Conservation (phyloP, 2,329 filamentous ascomycete species). For the Paecilomyces sp. region DNA sequence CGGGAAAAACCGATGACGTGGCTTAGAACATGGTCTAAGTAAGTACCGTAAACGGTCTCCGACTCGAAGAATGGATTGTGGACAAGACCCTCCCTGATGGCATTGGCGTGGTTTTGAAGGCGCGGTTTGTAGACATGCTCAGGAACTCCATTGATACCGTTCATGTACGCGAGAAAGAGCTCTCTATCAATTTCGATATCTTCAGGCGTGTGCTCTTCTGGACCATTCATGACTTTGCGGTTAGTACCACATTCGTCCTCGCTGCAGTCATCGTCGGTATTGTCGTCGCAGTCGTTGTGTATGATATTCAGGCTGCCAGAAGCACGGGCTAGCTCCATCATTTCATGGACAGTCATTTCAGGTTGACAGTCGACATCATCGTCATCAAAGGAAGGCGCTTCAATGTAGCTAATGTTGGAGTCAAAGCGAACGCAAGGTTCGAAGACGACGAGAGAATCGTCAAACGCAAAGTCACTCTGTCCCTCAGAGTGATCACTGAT, state of each 20-base stretch:
- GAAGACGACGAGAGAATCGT: conserved; percentile 31
- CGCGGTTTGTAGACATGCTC: conserved; percentile 25
- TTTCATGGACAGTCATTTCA: conserved; percentile 34
- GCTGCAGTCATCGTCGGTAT: conserved; percentile 8
- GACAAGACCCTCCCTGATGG: conserved; percentile 23
- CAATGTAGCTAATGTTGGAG: conserved; percentile 26
- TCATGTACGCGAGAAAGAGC: conserved; percentile 35
- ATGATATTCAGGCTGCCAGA: conserved; percentile 13
- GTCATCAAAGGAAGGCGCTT: conserved; percentile 17
- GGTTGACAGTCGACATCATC: conserved; percentile 14
- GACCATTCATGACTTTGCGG: conserved; percentile 6
- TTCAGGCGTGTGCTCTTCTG: conserved; percentile 30
- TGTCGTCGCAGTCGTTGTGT: conserved; percentile 5
- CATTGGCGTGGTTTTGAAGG: conserved; percentile 25
- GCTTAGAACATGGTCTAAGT: conserved; percentile 28
- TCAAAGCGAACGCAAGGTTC: conserved; percentile 29
- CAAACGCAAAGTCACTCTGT: conserved; percentile 22
- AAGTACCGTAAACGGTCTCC: conserved; percentile 22
- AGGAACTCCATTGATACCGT: conserved; percentile 31
- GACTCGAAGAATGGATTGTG: conserved; percentile 25
- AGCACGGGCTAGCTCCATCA: conserved; percentile 27
- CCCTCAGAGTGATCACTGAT: conserved; percentile 20
- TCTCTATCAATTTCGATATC: conserved; percentile 31
- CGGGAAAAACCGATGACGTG: conserved; percentile 35
- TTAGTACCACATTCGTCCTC: conserved; percentile 10